A percentile compares a stretch with the other conserved stretches of the same genome.
These are phyloP conservation scores for Morella rubra DNA, from an alignment of 306 rosid species.

Conservation along the genomic window DNA sequence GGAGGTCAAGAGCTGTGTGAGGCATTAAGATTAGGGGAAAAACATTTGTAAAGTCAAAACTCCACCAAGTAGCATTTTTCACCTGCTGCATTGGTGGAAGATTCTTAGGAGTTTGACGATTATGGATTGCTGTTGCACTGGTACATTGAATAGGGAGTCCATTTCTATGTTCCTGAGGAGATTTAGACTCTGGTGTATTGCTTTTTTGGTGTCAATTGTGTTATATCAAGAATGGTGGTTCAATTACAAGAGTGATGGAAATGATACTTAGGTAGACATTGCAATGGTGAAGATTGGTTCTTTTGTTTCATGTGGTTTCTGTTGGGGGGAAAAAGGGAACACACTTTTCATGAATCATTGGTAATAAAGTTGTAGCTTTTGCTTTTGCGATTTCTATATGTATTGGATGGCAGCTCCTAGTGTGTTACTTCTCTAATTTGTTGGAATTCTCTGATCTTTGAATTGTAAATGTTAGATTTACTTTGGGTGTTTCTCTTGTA, in stretches of 20 bases:
- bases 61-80: neutral
- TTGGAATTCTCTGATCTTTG: neutral
- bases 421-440: neutral
- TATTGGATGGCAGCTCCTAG: neutral
- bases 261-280: neutral
- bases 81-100: neutral
- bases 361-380: neutral
- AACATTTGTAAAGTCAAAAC: neutral
- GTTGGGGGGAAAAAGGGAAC: neutral
- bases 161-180: neutral
- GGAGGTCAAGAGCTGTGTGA: neutral
- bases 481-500: neutral
- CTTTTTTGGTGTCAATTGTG: neutral
- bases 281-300: neutral
- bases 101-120: too few species aligned
- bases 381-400: neutral
- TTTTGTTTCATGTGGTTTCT: neutral
- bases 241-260: neutral
- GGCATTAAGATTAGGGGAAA: neutral
- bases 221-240: neutral
- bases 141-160: neutral
- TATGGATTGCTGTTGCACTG: neutral
- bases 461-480: too few species aligned
- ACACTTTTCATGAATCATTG: neutral
- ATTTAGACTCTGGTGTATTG: neutral